Percentiles rank a stretch among this genome's conserved stretches.
phyloP scores from a whole-genome alignment of 805 yeast genomes.

The Saccharomycopsis babjevae region DNA sequence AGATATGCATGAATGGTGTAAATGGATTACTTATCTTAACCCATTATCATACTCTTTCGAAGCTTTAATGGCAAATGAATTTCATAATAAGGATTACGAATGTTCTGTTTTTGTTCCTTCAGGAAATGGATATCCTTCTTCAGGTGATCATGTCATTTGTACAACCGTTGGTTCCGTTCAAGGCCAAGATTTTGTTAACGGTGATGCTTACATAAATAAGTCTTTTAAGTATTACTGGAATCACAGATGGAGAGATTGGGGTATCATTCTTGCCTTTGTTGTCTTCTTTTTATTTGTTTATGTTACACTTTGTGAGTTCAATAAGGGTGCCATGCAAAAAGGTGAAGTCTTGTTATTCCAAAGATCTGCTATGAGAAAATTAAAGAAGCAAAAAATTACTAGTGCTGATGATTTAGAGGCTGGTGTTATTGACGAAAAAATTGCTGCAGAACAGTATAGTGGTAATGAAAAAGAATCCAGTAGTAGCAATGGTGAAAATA shows the following conservation, averaged over 20 bases:
- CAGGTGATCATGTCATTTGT: conserved; percentile 30
- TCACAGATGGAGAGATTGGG: conserved; percentile 57
- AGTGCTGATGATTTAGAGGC: conserved; percentile 20
- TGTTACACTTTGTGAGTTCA: conserved; percentile 43
- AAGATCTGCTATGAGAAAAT: conserved; percentile 34
- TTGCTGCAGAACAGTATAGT: neutral
- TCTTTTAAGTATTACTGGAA: conserved; percentile 35
- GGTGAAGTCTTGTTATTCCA: conserved; percentile 64
- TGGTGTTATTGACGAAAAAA: conserved; percentile 20
- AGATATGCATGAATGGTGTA: conserved; percentile 39
- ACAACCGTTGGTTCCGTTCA: conserved; percentile 44
- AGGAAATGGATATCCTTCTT: conserved; percentile 29
- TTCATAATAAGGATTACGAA: conserved; percentile 29
- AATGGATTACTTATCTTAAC: conserved; percentile 39
- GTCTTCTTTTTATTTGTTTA: conserved; percentile 46
- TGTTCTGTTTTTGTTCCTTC: conserved; percentile 34
- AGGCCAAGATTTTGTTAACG: conserved; percentile 41
- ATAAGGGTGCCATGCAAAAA: conserved; percentile 54
- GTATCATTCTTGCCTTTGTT: conserved; percentile 48
- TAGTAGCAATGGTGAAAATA: conserved; percentile 16
- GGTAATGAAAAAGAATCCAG: neutral
- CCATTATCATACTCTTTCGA: conserved; percentile 39
- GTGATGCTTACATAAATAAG: conserved; percentile 36
- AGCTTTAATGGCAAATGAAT: conserved; percentile 37
- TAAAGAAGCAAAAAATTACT: conserved; percentile 31